phyloP scores from a whole-genome alignment of 306 rosid genomes.

The Vigna mungo region DNA sequence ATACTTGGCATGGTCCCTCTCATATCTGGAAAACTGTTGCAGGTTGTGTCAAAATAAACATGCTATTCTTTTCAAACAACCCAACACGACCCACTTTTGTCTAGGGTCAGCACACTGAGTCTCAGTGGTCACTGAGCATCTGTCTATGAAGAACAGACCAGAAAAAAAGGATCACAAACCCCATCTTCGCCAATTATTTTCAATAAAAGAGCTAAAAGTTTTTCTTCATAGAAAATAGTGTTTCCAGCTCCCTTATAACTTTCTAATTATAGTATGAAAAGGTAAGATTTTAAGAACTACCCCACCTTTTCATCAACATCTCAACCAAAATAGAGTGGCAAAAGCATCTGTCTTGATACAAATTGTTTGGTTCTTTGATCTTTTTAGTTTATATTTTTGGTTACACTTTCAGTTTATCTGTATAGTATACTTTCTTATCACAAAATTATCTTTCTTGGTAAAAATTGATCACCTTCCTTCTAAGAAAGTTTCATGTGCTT shows the following conservation, averaged over 20 bases:
- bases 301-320: neutral
- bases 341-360: neutral
- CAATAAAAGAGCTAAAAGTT: slow-evolving; percentile 4
- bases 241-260: neutral
- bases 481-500: neutral
- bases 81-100: slow-evolving; percentile 48
- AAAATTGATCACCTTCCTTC: neutral
- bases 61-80: slow-evolving; percentile 52
- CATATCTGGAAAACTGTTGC: slow-evolving; percentile 47
- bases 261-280: slow-evolving; percentile 21
- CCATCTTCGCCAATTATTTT: slow-evolving; percentile 6
- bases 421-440: neutral
- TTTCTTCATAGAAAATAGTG: neutral
- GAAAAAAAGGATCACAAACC: slow-evolving; percentile 26
- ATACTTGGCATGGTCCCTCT: slow-evolving; percentile 41
- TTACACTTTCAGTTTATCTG: neutral
- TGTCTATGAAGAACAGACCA: slow-evolving; percentile 36
- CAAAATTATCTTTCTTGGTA: neutral
- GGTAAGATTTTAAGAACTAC: neutral
- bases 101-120: slow-evolving; percentile 55
- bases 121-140: slow-evolving; percentile 34
- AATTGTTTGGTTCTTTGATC: neutral
- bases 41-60: slow-evolving; percentile 37
- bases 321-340: slow-evolving; percentile 7
- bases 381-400: no score